Evolutionary conservation across 768 basidiomycete species (phyloP).

Genomic region (Fomitopsis pulvina): DNA sequence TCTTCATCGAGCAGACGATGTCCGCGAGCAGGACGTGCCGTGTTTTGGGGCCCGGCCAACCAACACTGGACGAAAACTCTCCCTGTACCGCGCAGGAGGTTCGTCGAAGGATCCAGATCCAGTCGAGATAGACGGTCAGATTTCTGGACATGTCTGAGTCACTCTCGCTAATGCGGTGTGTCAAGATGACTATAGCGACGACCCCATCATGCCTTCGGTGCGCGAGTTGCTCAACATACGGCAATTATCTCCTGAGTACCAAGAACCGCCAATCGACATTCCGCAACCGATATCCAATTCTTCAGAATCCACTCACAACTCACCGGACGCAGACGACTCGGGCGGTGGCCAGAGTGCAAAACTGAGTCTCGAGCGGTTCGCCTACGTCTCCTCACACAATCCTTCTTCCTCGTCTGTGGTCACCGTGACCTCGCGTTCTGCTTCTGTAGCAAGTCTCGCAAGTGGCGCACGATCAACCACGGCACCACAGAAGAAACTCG

Average conservation of each 20-base stretch:
- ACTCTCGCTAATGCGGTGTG: not conserved
- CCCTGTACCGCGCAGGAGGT: too few species aligned
- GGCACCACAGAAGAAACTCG: slow-evolving; percentile 1
- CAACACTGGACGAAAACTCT: too few species aligned
- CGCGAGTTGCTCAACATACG: not conserved
- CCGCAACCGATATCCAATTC: not conserved
- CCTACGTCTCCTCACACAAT: slow-evolving; percentile 21
- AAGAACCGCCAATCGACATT: not conserved
- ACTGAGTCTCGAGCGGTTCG: slow-evolving; percentile 33
- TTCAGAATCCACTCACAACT: not conserved
- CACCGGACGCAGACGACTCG: slow-evolving; percentile 5
- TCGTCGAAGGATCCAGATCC: too few species aligned
- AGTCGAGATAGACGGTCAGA: too few species aligned
- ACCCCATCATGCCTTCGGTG: not conserved
- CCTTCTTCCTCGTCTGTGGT: not conserved
- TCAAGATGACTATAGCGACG: not conserved
- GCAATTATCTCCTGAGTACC: not conserved
- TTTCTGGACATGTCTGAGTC: not conserved
- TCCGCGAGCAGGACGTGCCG: too few species aligned
- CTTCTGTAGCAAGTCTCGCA: not conserved
- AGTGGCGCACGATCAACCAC: not conserved
- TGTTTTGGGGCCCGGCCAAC: too few species aligned
- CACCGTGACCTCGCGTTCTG: slow-evolving; percentile 3
- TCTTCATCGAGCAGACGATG: not conserved
- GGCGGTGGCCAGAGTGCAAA: slow-evolving; percentile 22